phyloP scores from a whole-genome alignment of 225 moss, liverwort and hornwort species.

The Polytrichum formosum region DNA sequence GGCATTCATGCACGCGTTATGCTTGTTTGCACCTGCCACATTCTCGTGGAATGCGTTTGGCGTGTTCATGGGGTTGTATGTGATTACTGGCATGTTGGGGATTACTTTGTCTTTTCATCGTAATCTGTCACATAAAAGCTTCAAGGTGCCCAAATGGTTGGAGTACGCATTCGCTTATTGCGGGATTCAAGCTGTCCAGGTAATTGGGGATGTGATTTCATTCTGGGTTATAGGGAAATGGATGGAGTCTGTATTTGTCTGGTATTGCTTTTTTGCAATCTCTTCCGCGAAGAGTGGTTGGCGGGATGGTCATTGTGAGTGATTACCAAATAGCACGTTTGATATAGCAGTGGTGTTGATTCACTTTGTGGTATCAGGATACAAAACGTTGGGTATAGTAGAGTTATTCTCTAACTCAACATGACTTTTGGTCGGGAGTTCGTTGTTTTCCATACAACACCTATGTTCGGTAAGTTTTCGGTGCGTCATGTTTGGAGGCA shows the following conservation, averaged over 20 bases:
- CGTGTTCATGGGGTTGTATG: conserved; percentile 46
- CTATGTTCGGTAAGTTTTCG: too few relatives aligned
- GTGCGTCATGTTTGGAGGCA: too few relatives aligned
- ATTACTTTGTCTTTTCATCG: conserved; percentile 64
- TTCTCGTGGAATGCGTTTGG: conserved; percentile 62
- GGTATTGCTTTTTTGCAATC: neutral
- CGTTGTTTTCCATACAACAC: too few relatives aligned
- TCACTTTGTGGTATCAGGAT: too few relatives aligned
- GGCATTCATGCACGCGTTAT: conserved; percentile 55
- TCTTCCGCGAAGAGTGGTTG: too few relatives aligned
- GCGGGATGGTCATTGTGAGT: too few relatives aligned
- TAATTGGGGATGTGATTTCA: conserved; percentile 3
- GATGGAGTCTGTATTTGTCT: neutral
- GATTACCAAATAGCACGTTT: too few relatives aligned
- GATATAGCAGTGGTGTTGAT: too few relatives aligned
- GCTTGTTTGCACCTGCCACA: conserved; percentile 62
- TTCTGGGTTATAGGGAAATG: neutral
- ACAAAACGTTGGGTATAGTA: too few relatives aligned
- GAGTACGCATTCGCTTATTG: conserved; percentile 70
- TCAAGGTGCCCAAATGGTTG: conserved; percentile 74
- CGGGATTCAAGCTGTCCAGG: conserved; percentile 69
- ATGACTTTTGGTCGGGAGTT: too few relatives aligned
- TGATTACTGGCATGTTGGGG: conserved; percentile 64
- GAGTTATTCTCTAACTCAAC: too few relatives aligned
- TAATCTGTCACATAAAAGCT: conserved; percentile 64